Base-by-base conservation (phyloP, 345 rosid species). In the Aegle marmelos region DNA sequence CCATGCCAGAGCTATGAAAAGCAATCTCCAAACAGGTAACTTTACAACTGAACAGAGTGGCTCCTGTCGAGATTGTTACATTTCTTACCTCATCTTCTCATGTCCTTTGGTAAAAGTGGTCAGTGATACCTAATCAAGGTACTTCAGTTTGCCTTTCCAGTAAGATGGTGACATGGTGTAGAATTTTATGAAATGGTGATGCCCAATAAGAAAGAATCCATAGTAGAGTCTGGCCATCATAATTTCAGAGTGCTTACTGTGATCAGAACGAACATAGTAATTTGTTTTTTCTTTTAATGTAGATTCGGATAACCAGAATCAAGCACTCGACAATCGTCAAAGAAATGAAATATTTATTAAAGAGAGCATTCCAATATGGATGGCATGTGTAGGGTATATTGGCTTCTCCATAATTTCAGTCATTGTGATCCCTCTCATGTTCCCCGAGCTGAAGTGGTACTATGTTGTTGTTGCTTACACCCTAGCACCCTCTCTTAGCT, bases 381-480 rank as follows among this genome's bases (percentile, higher is more conserved):
- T 91, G 61, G 97, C 97, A 58, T 88, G 90, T 78, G 75, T 77
- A 21, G 99, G 97, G 24, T 96, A 92, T 87, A 60, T 60, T 5
- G 16, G 84, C 71, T 96, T 96, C 86, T 85, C 98, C 30, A 21
- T 90, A 68, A 85, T 91, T 70, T 92, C 99, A 74, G 81, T 91
- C 81, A 85, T 92, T 39, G 87, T 77, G 7, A 78, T 96, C 72
- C 99, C 98, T 60, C 73, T 89, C 56, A 92, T 96, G 94, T 94
- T 96, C 79, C 97, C 97, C 48, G 83, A 94, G 79, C 84, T 96
- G 34, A 96, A 92, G 81, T 96, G 99, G 98, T 96, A 90, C 85
- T 92, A 83, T 24, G 89, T 96, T 57, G 88, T 91, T 9, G 92
- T 91, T 10, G 99, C 98, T 13, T 96, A 96, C 86, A 80, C 89